phyloP scores from a whole-genome alignment of 169 alveolate genomes.

The Plasmodium berghei region DNA sequence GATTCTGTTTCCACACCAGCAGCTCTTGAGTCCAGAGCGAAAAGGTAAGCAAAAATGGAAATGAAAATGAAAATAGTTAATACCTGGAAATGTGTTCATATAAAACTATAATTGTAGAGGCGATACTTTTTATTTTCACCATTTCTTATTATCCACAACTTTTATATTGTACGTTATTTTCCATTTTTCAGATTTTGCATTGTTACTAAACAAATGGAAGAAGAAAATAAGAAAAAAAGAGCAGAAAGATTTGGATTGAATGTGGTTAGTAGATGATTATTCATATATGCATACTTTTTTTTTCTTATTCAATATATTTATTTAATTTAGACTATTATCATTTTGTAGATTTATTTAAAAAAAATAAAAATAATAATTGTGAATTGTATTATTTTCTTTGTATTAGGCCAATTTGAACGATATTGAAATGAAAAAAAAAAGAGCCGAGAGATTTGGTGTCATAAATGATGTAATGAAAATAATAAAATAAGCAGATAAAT shows the following conservation, averaged over 20 bases:
- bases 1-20: slow-evolving; percentile 52
- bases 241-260: slow-evolving; percentile 75
- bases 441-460: slow-evolving; percentile 74
- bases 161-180: not conserved
- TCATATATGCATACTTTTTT: not conserved
- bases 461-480: slow-evolving; percentile 31
- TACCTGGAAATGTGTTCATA: not conserved
- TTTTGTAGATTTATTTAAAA: not conserved
- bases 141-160: not conserved
- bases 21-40: slow-evolving; percentile 68
- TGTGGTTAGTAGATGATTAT: slow-evolving; percentile 1
- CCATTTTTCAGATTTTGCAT: slow-evolving; percentile 49
- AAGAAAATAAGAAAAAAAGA: slow-evolving; percentile 67
- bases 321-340: not conserved
- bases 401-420: slow-evolving; percentile 58
- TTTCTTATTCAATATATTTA: not conserved
- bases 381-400: not conserved
- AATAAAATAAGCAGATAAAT: not conserved
- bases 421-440: slow-evolving; percentile 38
- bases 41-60: slow-evolving; percentile 35
- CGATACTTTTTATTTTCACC: too few relatives aligned
- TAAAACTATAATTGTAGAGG: too few relatives aligned
- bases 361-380: too few relatives aligned
- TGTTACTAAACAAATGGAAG: slow-evolving; percentile 71
- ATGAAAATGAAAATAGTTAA: not conserved